Evolutionary conservation across 768 basidiomycete species (phyloP).

Genomic region (Brasilioporus rufonigricans): DNA sequence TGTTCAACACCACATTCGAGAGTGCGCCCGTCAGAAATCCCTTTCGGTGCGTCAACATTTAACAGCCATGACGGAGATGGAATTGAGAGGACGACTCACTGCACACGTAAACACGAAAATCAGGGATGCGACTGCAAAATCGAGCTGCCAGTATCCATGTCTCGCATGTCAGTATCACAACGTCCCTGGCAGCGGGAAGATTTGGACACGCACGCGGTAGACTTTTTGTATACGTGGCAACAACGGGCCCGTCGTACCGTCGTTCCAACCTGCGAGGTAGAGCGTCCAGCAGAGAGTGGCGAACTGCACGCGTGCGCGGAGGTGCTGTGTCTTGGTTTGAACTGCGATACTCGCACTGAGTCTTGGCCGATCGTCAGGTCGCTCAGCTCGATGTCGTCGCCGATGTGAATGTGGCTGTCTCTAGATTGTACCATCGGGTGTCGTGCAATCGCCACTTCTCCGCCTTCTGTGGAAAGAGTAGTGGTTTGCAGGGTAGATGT

Average conservation of each 20-base stretch:
- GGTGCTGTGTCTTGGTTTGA: conserved; percentile 21
- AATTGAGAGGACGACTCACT: conserved; percentile 22
- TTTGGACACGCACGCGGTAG: conserved; percentile 33
- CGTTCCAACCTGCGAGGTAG: too few species aligned
- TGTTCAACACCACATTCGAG: too few species aligned
- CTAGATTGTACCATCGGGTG: conserved; percentile 5
- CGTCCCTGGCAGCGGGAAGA: not conserved
- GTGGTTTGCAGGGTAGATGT: not conserved
- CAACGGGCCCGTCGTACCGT: too few species aligned
- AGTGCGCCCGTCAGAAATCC: too few species aligned
- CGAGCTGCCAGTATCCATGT: conserved; percentile 28
- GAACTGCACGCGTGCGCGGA: conserved; percentile 15
- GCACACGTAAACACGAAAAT: too few species aligned
- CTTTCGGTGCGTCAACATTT: conserved; percentile 1
- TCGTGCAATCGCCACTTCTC: conserved; percentile 6
- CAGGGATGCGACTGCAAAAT: conserved; percentile 40
- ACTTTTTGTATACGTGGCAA: conserved; percentile 20
- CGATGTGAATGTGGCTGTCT: not conserved
- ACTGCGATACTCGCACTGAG: too few species aligned
- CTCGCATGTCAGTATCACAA: not conserved
- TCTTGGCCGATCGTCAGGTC: too few species aligned
- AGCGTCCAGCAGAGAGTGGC: conserved; percentile 14
- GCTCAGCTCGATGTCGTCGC: not conserved
- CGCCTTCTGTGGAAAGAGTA: not conserved
- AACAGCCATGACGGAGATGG: not conserved